A percentile compares a stretch with the other conserved stretches of the same genome.
Conservation (phyloP, 2,329 filamentous ascomycete species). For the Ophiosphaerella herpotricha region DNA sequence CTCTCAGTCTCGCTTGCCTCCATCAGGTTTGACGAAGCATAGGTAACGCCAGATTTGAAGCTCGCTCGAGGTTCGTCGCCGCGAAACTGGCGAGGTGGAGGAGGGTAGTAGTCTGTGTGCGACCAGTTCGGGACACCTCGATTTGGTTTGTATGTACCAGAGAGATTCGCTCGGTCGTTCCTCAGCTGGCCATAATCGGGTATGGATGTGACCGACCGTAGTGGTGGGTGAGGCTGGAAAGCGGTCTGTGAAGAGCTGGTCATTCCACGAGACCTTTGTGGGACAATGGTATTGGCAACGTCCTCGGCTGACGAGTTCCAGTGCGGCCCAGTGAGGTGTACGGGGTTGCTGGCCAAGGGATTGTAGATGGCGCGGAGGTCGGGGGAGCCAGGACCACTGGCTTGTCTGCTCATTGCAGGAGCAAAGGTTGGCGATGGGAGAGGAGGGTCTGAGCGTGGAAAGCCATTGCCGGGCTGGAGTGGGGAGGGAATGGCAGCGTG, state of each 20-base stretch:
- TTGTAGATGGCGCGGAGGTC: conserved; percentile 42
- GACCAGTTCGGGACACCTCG: conserved; percentile 44
- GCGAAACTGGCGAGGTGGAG: conserved; percentile 33
- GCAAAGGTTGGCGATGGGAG: conserved; percentile 33
- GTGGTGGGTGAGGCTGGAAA: conserved; percentile 26
- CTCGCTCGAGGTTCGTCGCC: conserved; percentile 58
- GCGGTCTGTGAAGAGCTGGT: conserved; percentile 38
- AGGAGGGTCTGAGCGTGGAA: conserved; percentile 22
- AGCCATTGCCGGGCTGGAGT: conserved; percentile 32
- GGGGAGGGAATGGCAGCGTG: conserved; percentile 37
- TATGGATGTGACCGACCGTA: conserved; percentile 45
- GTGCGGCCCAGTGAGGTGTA: conserved; percentile 27
- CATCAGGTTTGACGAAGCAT: conserved; percentile 60
- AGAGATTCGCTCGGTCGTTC: conserved; percentile 35
- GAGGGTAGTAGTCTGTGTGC: conserved; percentile 39
- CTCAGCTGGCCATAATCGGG: conserved; percentile 41
- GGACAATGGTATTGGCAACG: conserved; percentile 10
- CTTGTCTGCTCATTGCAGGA: conserved; percentile 28
- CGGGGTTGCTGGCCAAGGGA: conserved; percentile 42
- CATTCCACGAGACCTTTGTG: conserved; percentile 36
- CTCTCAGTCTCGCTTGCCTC: conserved; percentile 72
- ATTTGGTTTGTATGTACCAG: conserved; percentile 43
- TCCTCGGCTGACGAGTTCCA: conserved; percentile 35
- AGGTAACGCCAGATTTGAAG: conserved; percentile 64
- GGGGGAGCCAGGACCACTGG: conserved; percentile 31